Conservation (phyloP, 192 early-diverging fungal species). For the Backusella morwellensis region DNA sequence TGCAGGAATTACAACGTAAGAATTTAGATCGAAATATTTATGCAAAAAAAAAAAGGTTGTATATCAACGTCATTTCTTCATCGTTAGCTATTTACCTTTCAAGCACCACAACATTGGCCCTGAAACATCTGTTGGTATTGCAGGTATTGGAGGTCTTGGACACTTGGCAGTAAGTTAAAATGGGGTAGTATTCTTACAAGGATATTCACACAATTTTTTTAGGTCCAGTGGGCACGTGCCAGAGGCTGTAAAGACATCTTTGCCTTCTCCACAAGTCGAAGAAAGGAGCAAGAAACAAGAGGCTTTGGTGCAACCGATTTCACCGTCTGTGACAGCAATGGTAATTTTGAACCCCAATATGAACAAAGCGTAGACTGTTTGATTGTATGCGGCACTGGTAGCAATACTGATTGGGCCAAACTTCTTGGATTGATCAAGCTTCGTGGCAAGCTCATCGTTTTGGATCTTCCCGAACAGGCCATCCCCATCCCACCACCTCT, state of each 20-base stretch:
- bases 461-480: slow-evolving; percentile 61
- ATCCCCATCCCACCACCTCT: slow-evolving; percentile 41
- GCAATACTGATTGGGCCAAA: slow-evolving; percentile 44
- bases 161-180: slow-evolving; percentile 48
- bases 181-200: not conserved
- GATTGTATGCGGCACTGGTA: slow-evolving; percentile 33
- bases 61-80: not conserved
- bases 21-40: not conserved
- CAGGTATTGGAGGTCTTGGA: slow-evolving; percentile 69
- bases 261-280: slow-evolving; percentile 52
- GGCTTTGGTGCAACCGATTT: slow-evolving; percentile 62
- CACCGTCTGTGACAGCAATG: slow-evolving; percentile 5
- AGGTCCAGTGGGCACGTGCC: slow-evolving; percentile 59
- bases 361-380: slow-evolving; percentile 33
- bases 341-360: not conserved
- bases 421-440: slow-evolving; percentile 49
- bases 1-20: slow-evolving; percentile 70
- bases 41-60: not conserved
- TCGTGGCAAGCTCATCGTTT: slow-evolving; percentile 61
- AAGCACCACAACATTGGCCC: slow-evolving; percentile 42
- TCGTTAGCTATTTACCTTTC: slow-evolving; percentile 46
- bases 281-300: slow-evolving; percentile 54
- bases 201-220: not conserved
- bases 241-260: slow-evolving; percentile 45
- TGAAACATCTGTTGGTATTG: slow-evolving; percentile 51